Evolutionary conservation across 139 green algal genomes (phyloP), one percentile per base, ranked within the genome.

Genomic region (Astrephomene gubernaculifera): DNA sequence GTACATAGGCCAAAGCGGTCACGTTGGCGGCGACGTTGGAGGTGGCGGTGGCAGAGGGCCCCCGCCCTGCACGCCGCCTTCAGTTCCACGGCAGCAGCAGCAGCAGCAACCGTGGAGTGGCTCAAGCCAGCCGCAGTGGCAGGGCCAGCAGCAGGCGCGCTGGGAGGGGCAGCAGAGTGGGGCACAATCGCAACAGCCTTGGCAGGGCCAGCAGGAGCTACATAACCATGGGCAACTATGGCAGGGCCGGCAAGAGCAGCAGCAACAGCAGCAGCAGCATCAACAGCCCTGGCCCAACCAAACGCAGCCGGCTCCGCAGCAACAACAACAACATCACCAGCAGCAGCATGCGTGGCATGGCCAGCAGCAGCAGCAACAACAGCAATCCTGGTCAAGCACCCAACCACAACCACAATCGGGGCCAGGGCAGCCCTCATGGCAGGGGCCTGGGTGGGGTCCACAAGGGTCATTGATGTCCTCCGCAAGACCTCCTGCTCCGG

Each of bases 1-100:
- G n/a, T n/a, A n/a, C n/a, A n/a, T n/a, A n/a, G n/a, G n/a, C n/a
- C n/a, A n/a, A n/a, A n/a, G n/a, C n/a, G n/a, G n/a, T n/a, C n/a
- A n/a, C n/a, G n/a, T n/a, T n/a, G n/a, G n/a, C n/a, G n/a, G n/a
- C n/a, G n/a, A n/a, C n/a, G n/a, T n/a, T n/a, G n/a, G n/a, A n/a
- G n/a, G n/a, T n/a, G n/a, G n/a, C n/a, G n/a, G n/a, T n/a, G n/a
- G n/a, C n/a, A n/a, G n/a, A n/a, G n/a, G n/a, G n/a, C n/a, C n/a
- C n/a, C n/a, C n/a, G n/a, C n/a, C n/a, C n/a, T n/a, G n/a, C n/a
- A n/a, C n/a, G n/a, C n/a, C n/a, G n/a, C n/a, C n/a, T n/a, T n/a
- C n/a, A n/a, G n/a, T n/a, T n/a, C n/a, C n/a, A 54, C 31, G 24
- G 43, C 70, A 82, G 54, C 54, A 71, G 57, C 75, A 71, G 75